phyloP scores from a whole-genome alignment of 345 rosid species.

The Gossypium mustelinum region DNA sequence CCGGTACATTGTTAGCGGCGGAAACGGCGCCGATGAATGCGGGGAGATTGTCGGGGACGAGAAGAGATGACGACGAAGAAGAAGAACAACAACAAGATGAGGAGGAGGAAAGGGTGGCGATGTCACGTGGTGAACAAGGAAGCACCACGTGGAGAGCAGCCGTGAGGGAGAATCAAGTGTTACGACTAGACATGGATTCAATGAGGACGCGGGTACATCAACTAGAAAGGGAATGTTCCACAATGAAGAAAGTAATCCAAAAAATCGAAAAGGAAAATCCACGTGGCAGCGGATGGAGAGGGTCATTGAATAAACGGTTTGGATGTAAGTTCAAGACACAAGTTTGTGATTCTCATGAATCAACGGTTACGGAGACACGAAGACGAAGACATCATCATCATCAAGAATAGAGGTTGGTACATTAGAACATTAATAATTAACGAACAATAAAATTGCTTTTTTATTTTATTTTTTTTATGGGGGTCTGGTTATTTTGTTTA shows the following conservation, averaged over 20 bases:
- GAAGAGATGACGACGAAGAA: slow-evolving; percentile 29
- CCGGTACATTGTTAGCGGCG: slow-evolving; percentile 74
- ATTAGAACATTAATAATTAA: not conserved
- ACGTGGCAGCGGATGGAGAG: slow-evolving; percentile 41
- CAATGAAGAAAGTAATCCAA: slow-evolving; percentile 78
- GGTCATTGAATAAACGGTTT: slow-evolving; percentile 49
- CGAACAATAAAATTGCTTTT: not conserved
- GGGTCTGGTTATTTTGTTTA: not conserved
- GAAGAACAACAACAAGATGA: slow-evolving; percentile 3
- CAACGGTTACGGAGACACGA: slow-evolving; percentile 50
- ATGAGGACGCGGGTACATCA: slow-evolving; percentile 92
- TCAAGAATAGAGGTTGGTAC: slow-evolving; percentile 22
- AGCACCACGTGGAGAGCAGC: slow-evolving; percentile 60
- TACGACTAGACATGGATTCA: slow-evolving; percentile 93
- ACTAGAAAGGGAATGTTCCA: slow-evolving; percentile 82
- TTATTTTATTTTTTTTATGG: no score
- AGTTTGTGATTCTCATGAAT: slow-evolving; percentile 91
- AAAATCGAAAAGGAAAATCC: slow-evolving; percentile 59
- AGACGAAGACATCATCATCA: slow-evolving; percentile 34
- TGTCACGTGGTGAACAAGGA: slow-evolving; percentile 26
- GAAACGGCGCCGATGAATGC: slow-evolving; percentile 44
- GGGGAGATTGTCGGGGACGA: slow-evolving; percentile 36
- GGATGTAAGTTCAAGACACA: slow-evolving; percentile 97
- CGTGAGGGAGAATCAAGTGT: slow-evolving; percentile 89
- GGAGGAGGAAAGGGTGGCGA: slow-evolving; percentile 21